Conservation (phyloP, 2,329 filamentous ascomycete genomes). For the Fusarium temperatum region DNA sequence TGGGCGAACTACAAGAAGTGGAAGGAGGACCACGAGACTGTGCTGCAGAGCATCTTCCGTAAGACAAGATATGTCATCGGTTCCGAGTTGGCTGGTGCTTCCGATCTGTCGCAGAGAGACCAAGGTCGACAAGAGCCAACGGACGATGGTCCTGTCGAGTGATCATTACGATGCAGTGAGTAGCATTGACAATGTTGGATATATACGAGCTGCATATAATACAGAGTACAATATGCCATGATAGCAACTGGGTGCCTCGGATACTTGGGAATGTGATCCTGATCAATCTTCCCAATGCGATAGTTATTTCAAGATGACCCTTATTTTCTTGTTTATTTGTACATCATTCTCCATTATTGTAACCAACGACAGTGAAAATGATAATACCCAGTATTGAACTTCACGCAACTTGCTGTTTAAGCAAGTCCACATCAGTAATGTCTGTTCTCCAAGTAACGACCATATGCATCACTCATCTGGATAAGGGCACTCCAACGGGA, state of each 20-base stretch:
- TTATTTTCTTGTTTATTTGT: neutral
- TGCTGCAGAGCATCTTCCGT: neutral
- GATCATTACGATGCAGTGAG: accelerated
- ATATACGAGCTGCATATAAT: neutral
- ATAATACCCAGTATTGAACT: neutral
- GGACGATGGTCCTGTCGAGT: neutral
- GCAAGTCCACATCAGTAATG: neutral
- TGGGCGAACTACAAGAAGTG: neutral
- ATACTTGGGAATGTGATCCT: too few relatives aligned
- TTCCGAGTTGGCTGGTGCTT: neutral
- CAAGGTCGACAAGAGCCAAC: neutral
- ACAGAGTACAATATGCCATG: too few relatives aligned
- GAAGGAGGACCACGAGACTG: neutral
- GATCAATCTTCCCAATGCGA: neutral
- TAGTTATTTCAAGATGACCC: accelerated
- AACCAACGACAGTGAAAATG: neutral
- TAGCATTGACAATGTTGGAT: accelerated
- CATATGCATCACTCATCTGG: neutral
- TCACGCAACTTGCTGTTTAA: neutral
- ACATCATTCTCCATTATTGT: neutral
- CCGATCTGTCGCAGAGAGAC: neutral
- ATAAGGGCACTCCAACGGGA: neutral
- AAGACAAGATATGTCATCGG: neutral
- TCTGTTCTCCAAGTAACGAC: neutral
- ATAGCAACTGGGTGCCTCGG: neutral